These are phyloP conservation scores for Penicillium sp. DNA, from an alignment of 2,329 filamentous ascomycete species.

Conservation along the genomic window DNA sequence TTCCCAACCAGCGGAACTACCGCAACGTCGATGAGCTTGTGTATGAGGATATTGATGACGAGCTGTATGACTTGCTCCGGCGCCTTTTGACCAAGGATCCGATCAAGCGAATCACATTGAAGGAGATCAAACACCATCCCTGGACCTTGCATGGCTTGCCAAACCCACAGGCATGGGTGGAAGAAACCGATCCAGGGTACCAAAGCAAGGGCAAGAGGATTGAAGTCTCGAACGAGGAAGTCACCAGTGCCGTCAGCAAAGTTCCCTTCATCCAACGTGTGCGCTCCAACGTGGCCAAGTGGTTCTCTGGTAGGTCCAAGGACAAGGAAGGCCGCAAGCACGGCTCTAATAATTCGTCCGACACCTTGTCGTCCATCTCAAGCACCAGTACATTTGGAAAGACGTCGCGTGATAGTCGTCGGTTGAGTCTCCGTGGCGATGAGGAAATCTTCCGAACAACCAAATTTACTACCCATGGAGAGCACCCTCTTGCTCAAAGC, in stretches of 20 bases:
- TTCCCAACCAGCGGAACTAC: constrained; percentile 49
- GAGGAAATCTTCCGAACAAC: constrained; percentile 57
- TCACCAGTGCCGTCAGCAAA: constrained; percentile 86
- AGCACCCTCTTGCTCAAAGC: constrained; percentile 76
- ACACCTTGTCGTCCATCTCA: constrained; percentile 56
- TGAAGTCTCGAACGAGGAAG: constrained; percentile 86
- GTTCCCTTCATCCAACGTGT: constrained; percentile 85
- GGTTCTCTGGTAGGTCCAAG: constrained; percentile 49
- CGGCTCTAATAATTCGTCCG: constrained; percentile 56
- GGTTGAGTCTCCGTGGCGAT: constrained; percentile 60
- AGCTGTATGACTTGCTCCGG: constrained; percentile 74
- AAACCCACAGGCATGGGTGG: constrained; percentile 80
- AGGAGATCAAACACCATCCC: constrained; percentile 89
- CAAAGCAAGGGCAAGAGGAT: constrained; percentile 81
- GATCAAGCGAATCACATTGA: constrained; percentile 80
- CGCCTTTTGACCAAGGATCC: constrained; percentile 88
- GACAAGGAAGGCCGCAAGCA: constrained; percentile 50
- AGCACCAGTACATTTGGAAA: constrained; percentile 59
- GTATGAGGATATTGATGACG: constrained; percentile 83
- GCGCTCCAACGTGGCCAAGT: constrained; percentile 72
- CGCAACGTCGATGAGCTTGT: constrained; percentile 75
- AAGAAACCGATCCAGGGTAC: constrained; percentile 83
- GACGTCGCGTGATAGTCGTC: constrained; percentile 51
- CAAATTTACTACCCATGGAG: constrained; percentile 54
- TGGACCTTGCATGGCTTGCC: constrained; percentile 83